Conservation (phyloP, 306 rosid genomes). For the Prunus fruticosa region DNA sequence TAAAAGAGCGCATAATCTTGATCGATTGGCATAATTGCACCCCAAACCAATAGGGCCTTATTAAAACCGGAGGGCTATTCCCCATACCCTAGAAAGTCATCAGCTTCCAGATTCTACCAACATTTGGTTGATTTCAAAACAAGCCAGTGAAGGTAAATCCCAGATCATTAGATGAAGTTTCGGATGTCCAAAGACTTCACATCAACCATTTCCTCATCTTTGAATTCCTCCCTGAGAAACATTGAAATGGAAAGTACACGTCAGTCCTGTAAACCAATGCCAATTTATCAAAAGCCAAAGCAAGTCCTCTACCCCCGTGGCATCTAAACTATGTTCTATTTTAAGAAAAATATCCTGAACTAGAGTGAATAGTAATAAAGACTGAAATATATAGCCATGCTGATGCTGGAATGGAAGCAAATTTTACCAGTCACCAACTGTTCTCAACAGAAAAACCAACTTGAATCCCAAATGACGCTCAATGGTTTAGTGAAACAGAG, state of each 20-base stretch:
- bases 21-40: slow-evolving; percentile 28
- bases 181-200: slow-evolving; percentile 80
- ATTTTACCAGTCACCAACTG: neutral
- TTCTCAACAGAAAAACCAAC: neutral
- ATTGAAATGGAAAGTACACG: neutral
- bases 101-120: slow-evolving; percentile 33
- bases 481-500: neutral
- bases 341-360: neutral
- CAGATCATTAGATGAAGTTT: slow-evolving; percentile 60
- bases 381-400: neutral
- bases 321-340: neutral
- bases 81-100: slow-evolving; percentile 36
- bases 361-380: neutral
- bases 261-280: neutral
- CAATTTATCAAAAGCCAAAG: neutral
- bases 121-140: slow-evolving; percentile 27
- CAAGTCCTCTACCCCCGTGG: neutral
- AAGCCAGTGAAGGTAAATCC: neutral
- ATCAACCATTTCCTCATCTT: slow-evolving; percentile 63
- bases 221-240: slow-evolving; percentile 91
- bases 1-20: slow-evolving; percentile 27
- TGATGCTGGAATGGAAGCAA: neutral
- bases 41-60: slow-evolving; percentile 50
- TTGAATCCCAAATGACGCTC: neutral
- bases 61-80: slow-evolving; percentile 44